Evolutionary conservation across 140 eudicot species (phyloP), one percentile per base, ranked within the genome.

Genomic region (Flaveria floridana): DNA sequence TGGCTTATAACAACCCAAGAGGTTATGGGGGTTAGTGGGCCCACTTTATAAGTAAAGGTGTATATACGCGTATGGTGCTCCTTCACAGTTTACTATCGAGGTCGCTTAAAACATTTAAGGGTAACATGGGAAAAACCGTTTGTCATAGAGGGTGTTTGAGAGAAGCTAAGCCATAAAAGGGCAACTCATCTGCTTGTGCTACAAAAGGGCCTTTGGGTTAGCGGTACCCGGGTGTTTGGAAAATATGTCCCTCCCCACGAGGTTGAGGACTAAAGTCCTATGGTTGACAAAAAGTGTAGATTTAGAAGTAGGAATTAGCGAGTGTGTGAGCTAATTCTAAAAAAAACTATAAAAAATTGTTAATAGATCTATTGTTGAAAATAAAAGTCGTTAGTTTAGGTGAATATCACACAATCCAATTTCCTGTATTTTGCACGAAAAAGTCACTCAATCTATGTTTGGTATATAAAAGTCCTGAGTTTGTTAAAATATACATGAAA

Each of bases 81-180:
- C 41, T 34, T 34, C 41, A 34, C 41, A 0, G 41, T 75, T 87
- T 87, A 81, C 39, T 70, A 78, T 87, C 96, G 62, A 87, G 95
- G 64, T 89, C 95, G 6, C 37, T 3, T 3, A 30, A 30, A 30
- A 30, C 37, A 3, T 30, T 90, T 69, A 87, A 84, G 56, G 97
- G 62, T 88, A 90, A 51, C 13, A 90, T 0, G 95, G 97, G 85
- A 90, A 88, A 90, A 84, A 90, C 44, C 87, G 88, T 65, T 90
- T 90, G 80, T 84, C 86, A 78, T 84, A 88, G n/a, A 90, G 88
- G 23, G 95, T 90, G 81, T 86, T 90, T 16, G 97, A 86, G 8
- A 90, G 87, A 76, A 90, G 85, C 74, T 90, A 95, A 68, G 89
- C 91, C 95, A 88, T 86, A 61, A 88, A 91, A 30, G 95, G 87